Base-by-base conservation (phyloP, 371 early-diverging fungal species). In the Rhizopus delemar region DNA sequence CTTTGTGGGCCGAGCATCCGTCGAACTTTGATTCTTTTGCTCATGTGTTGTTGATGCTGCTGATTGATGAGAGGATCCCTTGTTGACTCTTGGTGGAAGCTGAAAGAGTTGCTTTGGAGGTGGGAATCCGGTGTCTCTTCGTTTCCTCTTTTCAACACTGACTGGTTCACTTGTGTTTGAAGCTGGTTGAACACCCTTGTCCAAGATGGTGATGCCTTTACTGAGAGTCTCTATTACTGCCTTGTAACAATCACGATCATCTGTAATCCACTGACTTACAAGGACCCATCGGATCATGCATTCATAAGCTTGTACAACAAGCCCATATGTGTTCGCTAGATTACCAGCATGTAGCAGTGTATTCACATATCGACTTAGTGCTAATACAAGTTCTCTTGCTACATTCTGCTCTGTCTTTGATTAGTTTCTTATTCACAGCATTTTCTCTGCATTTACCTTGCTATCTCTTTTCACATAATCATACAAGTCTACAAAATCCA, bases 201-300 rank as follows among this genome's bases (percentile, higher is more conserved):
- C 89, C 29, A 85, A 68, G 16, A 91, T 73, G 15, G 86, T 80
- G 45, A 90, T 86, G 0, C 91, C 93, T 49, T 82, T 83, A 56
- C 86, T 82, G 16, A 91, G 78, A 1, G 88, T 86, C 11, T 82
- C 73, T 43, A 91, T 83, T 0, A 90, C 88, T 2, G 84, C 84
- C 31, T 78, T 74, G 51, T 86, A 83, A 49, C 87, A 87, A 49
- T 87, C 90, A 31, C 72, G 76, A 57, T 91, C 91, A 51, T 82
- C 82, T 1, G 83, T 75, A 35, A 91, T 88, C 91, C 91, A 91
- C 48, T 87, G 84, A 3, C 90, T 90, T 11, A 83, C 70, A 9
- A 90, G 64, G 3, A 86, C 80, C 90, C 91, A 91, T 41, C 85
- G 86, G 33, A 86, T 79, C 81, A 90, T 83, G 58, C 87, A 85